phyloP scores from a whole-genome alignment of 2,329 filamentous ascomycete genomes.

The Leptographium flavum region DNA sequence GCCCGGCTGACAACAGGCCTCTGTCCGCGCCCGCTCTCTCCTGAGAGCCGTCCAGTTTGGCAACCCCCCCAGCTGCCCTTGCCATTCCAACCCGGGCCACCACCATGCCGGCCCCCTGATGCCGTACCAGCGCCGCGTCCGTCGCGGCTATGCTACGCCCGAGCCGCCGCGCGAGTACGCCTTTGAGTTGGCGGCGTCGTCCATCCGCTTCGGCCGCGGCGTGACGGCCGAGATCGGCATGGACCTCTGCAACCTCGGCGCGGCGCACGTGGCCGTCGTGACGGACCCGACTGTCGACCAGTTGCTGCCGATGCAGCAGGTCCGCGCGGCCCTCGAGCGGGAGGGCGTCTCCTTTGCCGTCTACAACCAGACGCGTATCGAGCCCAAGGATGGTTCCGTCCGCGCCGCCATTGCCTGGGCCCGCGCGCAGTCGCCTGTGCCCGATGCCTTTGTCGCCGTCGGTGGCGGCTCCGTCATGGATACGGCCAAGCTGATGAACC shows the following conservation, averaged over 20 bases:
- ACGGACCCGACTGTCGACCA: conserved; percentile 74
- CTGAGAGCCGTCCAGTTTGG: conserved; percentile 84
- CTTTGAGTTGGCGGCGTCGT: conserved; percentile 95
- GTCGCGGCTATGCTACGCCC: conserved; percentile 57
- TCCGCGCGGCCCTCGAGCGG: conserved; percentile 60
- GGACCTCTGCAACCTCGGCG: conserved; percentile 87
- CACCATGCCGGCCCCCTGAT: conserved; percentile 41
- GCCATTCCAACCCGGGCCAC: conserved; percentile 80
- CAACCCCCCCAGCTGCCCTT: conserved; percentile 78
- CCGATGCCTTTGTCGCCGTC: conserved; percentile 87
- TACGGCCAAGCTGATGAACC: conserved; percentile 96
- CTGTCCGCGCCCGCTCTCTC: conserved; percentile 52
- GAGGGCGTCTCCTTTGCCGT: conserved; percentile 73
- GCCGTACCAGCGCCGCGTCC: conserved; percentile 26
- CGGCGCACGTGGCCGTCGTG: conserved; percentile 78
- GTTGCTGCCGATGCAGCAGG: conserved; percentile 81
- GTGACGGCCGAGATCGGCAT: conserved; percentile 94
- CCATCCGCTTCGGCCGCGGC: conserved; percentile 85
- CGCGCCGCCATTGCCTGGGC: conserved; percentile 80
- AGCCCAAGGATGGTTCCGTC: conserved; percentile 92
- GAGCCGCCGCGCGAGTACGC: conserved; percentile 84
- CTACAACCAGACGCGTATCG: conserved; percentile 66
- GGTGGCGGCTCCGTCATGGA: conserved; percentile 92
- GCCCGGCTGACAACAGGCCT: conserved; percentile 26
- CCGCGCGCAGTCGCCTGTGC: conserved; percentile 49